phyloP scores from a whole-genome alignment of 306 rosid genomes.

The Citrullus colocynthis region DNA sequence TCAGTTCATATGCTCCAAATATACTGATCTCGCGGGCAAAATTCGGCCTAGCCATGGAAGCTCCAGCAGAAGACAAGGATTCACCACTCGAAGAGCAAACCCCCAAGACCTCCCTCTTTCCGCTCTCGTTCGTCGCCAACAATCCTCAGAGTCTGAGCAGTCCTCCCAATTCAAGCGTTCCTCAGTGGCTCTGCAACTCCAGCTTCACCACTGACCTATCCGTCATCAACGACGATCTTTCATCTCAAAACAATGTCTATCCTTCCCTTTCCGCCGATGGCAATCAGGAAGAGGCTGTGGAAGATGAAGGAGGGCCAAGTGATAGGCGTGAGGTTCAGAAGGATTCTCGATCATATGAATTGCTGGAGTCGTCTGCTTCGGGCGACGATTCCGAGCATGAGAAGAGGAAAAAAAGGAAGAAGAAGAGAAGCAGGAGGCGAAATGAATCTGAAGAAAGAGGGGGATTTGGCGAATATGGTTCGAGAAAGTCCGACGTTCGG shows the following conservation, averaged over 20 bases:
- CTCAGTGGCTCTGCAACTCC: slow-evolving; percentile 69
- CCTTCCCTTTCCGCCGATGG: not conserved
- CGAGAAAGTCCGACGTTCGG: slow-evolving; percentile 60
- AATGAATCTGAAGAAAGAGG: slow-evolving; percentile 27
- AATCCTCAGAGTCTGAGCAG: slow-evolving; percentile 10
- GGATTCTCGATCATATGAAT: slow-evolving; percentile 29
- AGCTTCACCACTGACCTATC: slow-evolving; percentile 72
- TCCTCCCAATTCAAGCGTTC: slow-evolving; percentile 1
- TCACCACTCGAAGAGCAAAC: not conserved
- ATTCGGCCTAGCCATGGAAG: slow-evolving; percentile 24
- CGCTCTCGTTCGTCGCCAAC: slow-evolving; percentile 24
- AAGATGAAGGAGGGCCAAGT: slow-evolving; percentile 9
- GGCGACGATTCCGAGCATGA: slow-evolving; percentile 19
- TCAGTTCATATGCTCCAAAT: not conserved
- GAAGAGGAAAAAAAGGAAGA: slow-evolving; percentile 18
- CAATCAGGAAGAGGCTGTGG: slow-evolving; percentile 12
- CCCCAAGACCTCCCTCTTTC: slow-evolving; percentile 39
- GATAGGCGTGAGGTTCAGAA: slow-evolving; percentile 10
- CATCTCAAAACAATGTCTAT: slow-evolving; percentile 17
- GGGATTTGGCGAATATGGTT: slow-evolving; percentile 29
- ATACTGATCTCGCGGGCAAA: not conserved
- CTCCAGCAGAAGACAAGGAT: slow-evolving; percentile 11
- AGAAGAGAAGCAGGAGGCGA: slow-evolving; percentile 37
- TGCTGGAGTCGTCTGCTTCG: slow-evolving; percentile 65
- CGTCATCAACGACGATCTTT: slow-evolving; percentile 30